Evolutionary conservation across 129 eudicot species (phyloP).

Genomic region (Flaveria linearis): DNA sequence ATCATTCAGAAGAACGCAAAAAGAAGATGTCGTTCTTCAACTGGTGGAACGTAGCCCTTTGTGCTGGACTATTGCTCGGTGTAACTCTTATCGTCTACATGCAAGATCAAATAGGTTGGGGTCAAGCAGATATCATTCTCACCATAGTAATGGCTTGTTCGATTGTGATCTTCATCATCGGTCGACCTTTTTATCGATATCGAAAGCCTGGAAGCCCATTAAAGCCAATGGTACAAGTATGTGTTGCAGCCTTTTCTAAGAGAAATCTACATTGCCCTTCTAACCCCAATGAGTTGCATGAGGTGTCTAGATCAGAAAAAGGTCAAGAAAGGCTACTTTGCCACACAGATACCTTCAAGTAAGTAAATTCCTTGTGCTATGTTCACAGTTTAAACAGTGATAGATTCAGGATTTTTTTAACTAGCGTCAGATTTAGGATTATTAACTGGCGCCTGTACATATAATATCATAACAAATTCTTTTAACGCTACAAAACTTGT

Average conservation of each 20-base stretch:
- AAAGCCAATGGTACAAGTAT: slow-evolving; percentile 66
- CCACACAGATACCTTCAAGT: slow-evolving; percentile 74
- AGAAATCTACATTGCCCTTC: slow-evolving; percentile 66
- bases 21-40: slow-evolving; percentile 82
- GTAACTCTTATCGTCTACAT: slow-evolving; percentile 72
- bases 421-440: not conserved
- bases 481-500: not conserved
- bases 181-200: slow-evolving; percentile 67
- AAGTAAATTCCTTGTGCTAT: slow-evolving; percentile 24
- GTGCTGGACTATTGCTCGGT: slow-evolving; percentile 64
- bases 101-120: slow-evolving; percentile 76
- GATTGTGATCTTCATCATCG: slow-evolving; percentile 52
- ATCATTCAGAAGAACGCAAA: slow-evolving; percentile 61
- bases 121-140: slow-evolving; percentile 57
- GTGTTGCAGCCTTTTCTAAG: slow-evolving; percentile 64
- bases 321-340: slow-evolving; percentile 50
- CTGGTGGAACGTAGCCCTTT: slow-evolving; percentile 75
- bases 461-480: not conserved
- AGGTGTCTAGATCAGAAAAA: slow-evolving; percentile 50
- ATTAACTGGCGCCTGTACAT: not conserved
- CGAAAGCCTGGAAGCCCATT: slow-evolving; percentile 62
- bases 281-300: slow-evolving; percentile 47
- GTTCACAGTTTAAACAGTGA: not conserved
- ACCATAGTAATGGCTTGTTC: slow-evolving; percentile 53
- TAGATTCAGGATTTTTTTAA: not conserved